Evolutionary conservation across 31 red algal species (phyloP).

Genomic region (Porphyra umbilicalis): DNA sequence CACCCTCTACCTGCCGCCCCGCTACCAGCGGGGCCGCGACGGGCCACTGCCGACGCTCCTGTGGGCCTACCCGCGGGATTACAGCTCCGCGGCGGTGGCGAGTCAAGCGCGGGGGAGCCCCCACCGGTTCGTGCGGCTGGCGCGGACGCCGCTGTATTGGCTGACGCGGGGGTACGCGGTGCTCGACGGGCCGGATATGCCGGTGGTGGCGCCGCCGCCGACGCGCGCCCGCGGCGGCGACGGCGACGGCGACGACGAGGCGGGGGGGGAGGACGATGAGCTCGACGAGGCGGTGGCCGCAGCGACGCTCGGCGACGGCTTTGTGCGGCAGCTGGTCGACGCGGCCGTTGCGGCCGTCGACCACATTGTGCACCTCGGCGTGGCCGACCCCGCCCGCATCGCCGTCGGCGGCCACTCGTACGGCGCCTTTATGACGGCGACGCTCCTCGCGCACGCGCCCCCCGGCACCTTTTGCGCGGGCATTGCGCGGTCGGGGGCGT

Average conservation of each 20-base stretch:
- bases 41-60: conserved; percentile 75
- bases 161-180: conserved; percentile 87
- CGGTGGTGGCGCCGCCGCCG: conserved; percentile 39
- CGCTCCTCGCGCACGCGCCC: conserved; percentile 88
- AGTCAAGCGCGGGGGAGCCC: conserved; percentile 83
- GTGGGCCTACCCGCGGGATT: conserved; percentile 97
- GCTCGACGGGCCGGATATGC: conserved; percentile 91
- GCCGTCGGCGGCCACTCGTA: conserved; percentile 94
- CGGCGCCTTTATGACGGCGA: conserved; percentile 93
- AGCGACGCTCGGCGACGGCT: conserved; percentile 46
- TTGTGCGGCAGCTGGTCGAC: conserved; percentile 70
- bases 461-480: conserved; percentile 78
- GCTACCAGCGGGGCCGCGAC: conserved; percentile 55
- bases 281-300: conserved; percentile 20
- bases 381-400: conserved; percentile 47
- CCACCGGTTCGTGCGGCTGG: conserved; percentile 73
- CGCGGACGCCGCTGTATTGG: conserved; percentile 90
- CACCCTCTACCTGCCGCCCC: conserved; percentile 78
- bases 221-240: background rate
- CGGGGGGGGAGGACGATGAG: conserved; percentile 33
- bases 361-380: conserved; percentile 62
- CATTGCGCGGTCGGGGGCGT: conserved; percentile 89
- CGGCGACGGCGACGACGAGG: background rate
- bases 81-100: conserved; percentile 53
- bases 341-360: conserved; percentile 81